These are phyloP conservation scores for Orobanche coerulescens DNA, from an alignment of 257 asterid species.

Conservation along the genomic window DNA sequence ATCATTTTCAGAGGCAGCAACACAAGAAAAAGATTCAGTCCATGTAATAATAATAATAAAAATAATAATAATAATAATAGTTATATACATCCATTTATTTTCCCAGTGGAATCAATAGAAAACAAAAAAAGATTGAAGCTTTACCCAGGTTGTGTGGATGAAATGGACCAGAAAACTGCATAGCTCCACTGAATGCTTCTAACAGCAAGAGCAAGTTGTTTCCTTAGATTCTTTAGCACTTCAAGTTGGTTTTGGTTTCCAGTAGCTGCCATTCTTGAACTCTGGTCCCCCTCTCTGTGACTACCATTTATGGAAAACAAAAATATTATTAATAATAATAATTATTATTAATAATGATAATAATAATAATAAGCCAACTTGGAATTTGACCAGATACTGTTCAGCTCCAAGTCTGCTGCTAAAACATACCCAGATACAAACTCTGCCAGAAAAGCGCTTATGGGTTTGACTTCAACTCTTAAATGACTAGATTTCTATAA, in stretches of 20 bases:
- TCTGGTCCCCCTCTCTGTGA: slow-evolving; percentile 16
- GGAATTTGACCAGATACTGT: slow-evolving; percentile 22
- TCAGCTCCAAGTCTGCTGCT: slow-evolving; percentile 24
- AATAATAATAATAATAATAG: not conserved
- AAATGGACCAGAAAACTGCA: slow-evolving; percentile 79
- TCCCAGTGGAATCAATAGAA: not conserved
- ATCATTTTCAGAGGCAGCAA: not conserved
- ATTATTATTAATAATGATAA: not conserved
- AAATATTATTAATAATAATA: not conserved
- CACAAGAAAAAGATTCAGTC: not conserved
- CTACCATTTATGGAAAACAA: slow-evolving; percentile 14
- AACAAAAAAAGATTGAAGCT: slow-evolving; percentile 11
- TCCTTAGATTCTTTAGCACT: slow-evolving; percentile 41
- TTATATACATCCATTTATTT: too few species aligned
- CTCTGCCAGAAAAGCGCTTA: slow-evolving; percentile 7
- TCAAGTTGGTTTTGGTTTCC: slow-evolving; percentile 32
- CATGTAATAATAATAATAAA: not conserved
- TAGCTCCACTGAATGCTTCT: slow-evolving; percentile 89
- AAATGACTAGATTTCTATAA: too few species aligned
- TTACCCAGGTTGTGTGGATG: slow-evolving; percentile 64
- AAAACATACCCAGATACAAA: not conserved
- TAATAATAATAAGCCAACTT: slow-evolving; percentile 15
- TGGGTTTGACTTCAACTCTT: too few species aligned
- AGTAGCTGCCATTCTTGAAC: slow-evolving; percentile 47
- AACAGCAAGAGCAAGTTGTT: slow-evolving; percentile 65